phyloP scores from a whole-genome alignment of 2,329 filamentous ascomycete genomes.

The Aquanectria penicillioides region DNA sequence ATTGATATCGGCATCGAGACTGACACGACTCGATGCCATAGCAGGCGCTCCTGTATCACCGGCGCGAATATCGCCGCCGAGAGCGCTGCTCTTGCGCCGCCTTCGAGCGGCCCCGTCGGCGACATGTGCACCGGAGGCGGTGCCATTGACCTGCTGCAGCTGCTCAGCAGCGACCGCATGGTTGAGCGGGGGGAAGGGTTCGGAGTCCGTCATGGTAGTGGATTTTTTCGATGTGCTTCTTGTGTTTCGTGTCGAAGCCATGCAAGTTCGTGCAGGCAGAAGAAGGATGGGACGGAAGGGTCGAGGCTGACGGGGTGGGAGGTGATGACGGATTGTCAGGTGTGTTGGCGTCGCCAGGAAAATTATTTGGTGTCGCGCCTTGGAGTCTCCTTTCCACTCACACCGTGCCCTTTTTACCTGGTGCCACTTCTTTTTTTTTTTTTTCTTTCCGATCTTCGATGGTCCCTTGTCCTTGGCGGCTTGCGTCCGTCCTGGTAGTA shows the following conservation, averaged over 20 bases:
- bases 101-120: conserved; percentile 54
- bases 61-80: conserved; percentile 62
- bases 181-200: conserved; percentile 67
- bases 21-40: conserved; percentile 62
- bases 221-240: conserved; percentile 11
- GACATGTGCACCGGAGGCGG: conserved; percentile 28
- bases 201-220: conserved; percentile 55
- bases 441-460: not conserved
- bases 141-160: conserved; percentile 51
- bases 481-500: too few species aligned
- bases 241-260: conserved; percentile 10
- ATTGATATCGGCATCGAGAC: conserved; percentile 47
- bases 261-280: not conserved
- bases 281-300: not conserved
- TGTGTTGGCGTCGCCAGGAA: not conserved
- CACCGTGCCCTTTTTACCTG: not conserved
- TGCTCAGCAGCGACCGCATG: conserved; percentile 56
- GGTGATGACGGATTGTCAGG: not conserved
- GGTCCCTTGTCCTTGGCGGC: not conserved
- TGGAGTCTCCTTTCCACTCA: not conserved
- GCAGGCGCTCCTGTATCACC: conserved; percentile 67
- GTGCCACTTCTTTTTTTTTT: not conserved
- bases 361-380: not conserved
- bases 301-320: not conserved
- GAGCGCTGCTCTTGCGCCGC: conserved; percentile 65